Conservation (phyloP, 441 rosid genomes). For the Gossypium laxum region DNA sequence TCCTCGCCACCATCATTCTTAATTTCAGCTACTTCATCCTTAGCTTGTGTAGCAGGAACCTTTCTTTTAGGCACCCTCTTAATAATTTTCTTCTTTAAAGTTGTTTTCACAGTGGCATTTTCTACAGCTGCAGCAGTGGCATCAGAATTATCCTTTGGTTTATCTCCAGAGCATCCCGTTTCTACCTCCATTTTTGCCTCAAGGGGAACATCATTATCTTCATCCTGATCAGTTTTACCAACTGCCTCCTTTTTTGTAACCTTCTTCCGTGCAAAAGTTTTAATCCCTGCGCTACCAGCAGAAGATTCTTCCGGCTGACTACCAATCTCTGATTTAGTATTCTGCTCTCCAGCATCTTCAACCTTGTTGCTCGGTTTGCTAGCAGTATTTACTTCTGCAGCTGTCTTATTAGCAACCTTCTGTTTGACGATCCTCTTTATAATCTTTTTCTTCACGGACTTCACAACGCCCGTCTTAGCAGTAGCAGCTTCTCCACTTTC, state of each 20-base stretch:
- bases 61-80: conserved; percentile 76
- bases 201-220: conserved; percentile 28
- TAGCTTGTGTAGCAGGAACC: conserved; percentile 32
- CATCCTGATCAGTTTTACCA: conserved; percentile 27
- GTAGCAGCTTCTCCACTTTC: conserved; percentile 30
- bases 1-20: conserved; percentile 35
- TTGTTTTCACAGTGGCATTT: conserved; percentile 44
- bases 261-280: conserved; percentile 49
- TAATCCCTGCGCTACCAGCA: conserved; percentile 30
- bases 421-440: conserved; percentile 68
- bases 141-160: conserved; percentile 39
- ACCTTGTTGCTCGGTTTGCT: conserved; percentile 34
- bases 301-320: conserved; percentile 37
- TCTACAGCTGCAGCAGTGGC: conserved; percentile 28
- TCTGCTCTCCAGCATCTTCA: conserved; percentile 33
- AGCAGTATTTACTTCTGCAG: conserved; percentile 27
- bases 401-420: conserved; percentile 41
- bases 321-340: conserved; percentile 30
- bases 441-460: conserved; percentile 65
- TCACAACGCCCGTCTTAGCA: conserved; percentile 34
- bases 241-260: conserved; percentile 39
- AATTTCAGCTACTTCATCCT: conserved; percentile 25
- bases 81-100: conserved; percentile 62
- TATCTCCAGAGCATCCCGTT: conserved; percentile 28
- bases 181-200: conserved; percentile 39